These are phyloP conservation scores for Aureobasidium zeae DNA, from an alignment of 2,329 filamentous ascomycete genomes.

Conservation along the genomic window DNA sequence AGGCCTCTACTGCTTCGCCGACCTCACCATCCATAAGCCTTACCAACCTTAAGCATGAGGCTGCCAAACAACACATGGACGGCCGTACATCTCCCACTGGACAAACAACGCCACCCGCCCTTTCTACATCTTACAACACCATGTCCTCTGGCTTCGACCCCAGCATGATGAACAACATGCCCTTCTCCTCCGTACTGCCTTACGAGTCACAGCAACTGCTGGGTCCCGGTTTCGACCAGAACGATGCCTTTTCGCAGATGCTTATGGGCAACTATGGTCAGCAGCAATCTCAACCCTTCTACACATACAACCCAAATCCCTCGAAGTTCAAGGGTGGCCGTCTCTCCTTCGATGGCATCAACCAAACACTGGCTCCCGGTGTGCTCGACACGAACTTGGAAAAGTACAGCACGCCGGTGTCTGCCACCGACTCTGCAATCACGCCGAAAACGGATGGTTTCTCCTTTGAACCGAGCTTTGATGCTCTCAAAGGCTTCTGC, in stretches of 20 bases:
- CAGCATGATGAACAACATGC: conserved; percentile 30
- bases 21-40: conserved; percentile 19
- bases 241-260: conserved; percentile 36
- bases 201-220: conserved; percentile 46
- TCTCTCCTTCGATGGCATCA: conserved; percentile 30
- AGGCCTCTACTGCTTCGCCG: conserved; percentile 21
- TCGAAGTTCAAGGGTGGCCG: conserved; percentile 22
- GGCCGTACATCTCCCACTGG: conserved; percentile 14
- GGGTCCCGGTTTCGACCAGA: conserved; percentile 37
- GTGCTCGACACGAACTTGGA: conserved; percentile 25
- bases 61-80: conserved; percentile 5
- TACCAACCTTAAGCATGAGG: conserved; percentile 20
- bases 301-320: conserved; percentile 39
- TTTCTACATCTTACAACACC: conserved; percentile 1
- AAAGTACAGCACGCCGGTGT: conserved; percentile 20
- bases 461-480: conserved; percentile 19
- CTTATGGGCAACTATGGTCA: conserved; percentile 39
- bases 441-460: conserved; percentile 20
- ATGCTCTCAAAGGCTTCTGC: conserved; percentile 21
- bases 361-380: conserved; percentile 33
- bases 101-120: conserved; percentile 14
- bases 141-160: conserved; percentile 24
- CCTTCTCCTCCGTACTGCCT: conserved; percentile 43
- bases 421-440: conserved; percentile 22
- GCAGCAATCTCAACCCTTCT: conserved; percentile 32